Evolutionary conservation across 2,329 filamentous ascomycete species (phyloP).

Genomic region (Nigrospora oryzae): DNA sequence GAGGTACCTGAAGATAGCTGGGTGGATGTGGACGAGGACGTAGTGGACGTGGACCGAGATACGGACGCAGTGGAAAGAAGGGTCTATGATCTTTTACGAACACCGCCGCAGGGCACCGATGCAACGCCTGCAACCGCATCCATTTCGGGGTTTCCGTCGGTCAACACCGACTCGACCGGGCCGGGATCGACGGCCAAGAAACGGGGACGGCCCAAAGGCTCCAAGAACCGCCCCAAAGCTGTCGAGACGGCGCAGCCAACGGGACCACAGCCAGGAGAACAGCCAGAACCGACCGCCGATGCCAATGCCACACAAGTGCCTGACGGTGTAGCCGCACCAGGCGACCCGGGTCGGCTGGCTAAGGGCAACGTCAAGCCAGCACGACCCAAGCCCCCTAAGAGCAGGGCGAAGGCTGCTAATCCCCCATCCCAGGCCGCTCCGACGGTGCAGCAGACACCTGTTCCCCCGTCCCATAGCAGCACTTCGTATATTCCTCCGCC

Average conservation of each 20-base stretch:
- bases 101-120: conserved; percentile 10
- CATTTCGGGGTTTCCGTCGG: conserved; percentile 19
- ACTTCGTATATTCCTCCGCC: conserved; percentile 7
- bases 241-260: not conserved
- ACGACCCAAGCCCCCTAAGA: not conserved
- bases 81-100: conserved; percentile 11
- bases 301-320: not conserved
- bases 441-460: not conserved
- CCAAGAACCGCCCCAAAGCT: conserved; percentile 24
- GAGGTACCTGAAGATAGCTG: conserved; percentile 30
- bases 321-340: not conserved
- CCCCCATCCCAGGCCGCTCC: not conserved
- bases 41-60: conserved; percentile 18
- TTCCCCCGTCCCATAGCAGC: conserved; percentile 2
- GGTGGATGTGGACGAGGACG: conserved; percentile 34
- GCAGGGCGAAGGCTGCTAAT: not conserved
- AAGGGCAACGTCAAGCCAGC: not conserved
- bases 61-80: conserved; percentile 16
- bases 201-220: conserved; percentile 30
- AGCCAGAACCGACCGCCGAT: not conserved
- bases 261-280: not conserved
- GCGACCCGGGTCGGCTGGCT: not conserved
- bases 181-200: conserved; percentile 23
- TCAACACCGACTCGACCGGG: conserved; percentile 14
- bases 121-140: conserved; percentile 15